phyloP scores from a whole-genome alignment of 2,329 filamentous ascomycete genomes.

The Keithomyces neogunnii region DNA sequence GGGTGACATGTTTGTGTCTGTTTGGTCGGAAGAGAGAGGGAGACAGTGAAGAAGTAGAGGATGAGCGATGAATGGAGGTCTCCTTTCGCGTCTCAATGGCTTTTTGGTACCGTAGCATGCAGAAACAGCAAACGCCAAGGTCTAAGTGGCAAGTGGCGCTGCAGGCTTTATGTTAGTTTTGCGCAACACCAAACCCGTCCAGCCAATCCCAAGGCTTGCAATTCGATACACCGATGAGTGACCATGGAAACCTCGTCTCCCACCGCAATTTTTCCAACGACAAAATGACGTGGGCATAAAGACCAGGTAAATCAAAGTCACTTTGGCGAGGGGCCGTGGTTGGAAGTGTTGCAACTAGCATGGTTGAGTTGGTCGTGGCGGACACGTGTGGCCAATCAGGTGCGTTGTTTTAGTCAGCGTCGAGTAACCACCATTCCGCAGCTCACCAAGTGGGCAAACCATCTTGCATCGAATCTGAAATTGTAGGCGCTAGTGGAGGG shows the following conservation, averaged over 20 bases:
- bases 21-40: background rate
- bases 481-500: background rate
- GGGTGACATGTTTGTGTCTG: slow-evolving; percentile 1
- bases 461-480: no score
- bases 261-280: background rate
- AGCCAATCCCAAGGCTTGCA: slow-evolving; percentile 7
- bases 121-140: background rate
- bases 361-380: no score
- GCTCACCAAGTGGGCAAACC: background rate
- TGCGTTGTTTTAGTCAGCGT: slow-evolving; percentile 23
- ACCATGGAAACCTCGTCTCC: no score
- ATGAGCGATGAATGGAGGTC: background rate
- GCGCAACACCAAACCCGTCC: background rate
- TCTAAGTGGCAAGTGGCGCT: background rate
- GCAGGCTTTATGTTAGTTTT: background rate
- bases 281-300: background rate
- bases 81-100: background rate
- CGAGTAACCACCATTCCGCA: slow-evolving; percentile 12
- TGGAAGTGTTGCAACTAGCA: no score
- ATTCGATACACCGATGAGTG: slow-evolving; percentile 3
- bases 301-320: no score
- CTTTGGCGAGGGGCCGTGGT: no score
- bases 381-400: slow-evolving; percentile 18
- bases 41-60: no score
- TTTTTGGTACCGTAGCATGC: background rate